A percentile compares a stretch with the other conserved stretches of the same genome.
Conservation (phyloP, 257 asterid genomes). For the Asclepias syriaca region DNA sequence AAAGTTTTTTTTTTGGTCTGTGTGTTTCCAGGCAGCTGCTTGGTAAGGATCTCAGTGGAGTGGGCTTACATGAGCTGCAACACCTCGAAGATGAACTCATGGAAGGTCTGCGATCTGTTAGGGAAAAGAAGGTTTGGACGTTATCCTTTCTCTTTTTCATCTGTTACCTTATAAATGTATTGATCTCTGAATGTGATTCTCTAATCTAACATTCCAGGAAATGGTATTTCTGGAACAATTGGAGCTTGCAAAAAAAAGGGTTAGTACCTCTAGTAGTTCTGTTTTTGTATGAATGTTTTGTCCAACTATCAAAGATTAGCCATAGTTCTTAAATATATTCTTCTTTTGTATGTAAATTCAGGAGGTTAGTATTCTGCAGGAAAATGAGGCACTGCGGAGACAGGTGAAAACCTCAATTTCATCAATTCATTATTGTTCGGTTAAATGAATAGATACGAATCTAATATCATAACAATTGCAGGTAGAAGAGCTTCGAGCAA, state of each 20-base stretch:
- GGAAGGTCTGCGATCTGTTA: slow-evolving; percentile 49
- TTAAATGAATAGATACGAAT: neutral
- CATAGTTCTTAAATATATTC: neutral
- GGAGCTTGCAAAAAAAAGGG: slow-evolving; percentile 41
- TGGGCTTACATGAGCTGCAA: slow-evolving; percentile 46
- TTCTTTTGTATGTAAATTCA: slow-evolving; percentile 16
- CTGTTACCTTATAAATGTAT: neutral
- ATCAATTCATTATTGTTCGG: neutral
- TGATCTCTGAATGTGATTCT: neutral
- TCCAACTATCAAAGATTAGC: neutral
- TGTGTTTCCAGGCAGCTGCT: slow-evolving; percentile 45
- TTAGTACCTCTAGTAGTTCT: slow-evolving; percentile 8
- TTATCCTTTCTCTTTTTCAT: neutral
- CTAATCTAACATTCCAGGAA: slow-evolving; percentile 37
- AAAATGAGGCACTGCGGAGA: slow-evolving; percentile 44
- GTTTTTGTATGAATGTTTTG: neutral
- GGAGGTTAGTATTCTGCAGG: slow-evolving; percentile 49
- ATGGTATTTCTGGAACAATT: slow-evolving; percentile 45
- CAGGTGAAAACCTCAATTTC: slow-evolving; percentile 31
- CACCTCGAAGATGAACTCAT: slow-evolving; percentile 55
- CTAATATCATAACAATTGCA: slow-evolving; percentile 21
- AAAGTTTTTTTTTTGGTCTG: neutral
- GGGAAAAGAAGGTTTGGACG: slow-evolving; percentile 64
- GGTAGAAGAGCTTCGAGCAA: slow-evolving; percentile 40
- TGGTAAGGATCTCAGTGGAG: slow-evolving; percentile 55